phyloP scores from a whole-genome alignment of 106 monocot genomes.

The Hemerocallis citrina region DNA sequence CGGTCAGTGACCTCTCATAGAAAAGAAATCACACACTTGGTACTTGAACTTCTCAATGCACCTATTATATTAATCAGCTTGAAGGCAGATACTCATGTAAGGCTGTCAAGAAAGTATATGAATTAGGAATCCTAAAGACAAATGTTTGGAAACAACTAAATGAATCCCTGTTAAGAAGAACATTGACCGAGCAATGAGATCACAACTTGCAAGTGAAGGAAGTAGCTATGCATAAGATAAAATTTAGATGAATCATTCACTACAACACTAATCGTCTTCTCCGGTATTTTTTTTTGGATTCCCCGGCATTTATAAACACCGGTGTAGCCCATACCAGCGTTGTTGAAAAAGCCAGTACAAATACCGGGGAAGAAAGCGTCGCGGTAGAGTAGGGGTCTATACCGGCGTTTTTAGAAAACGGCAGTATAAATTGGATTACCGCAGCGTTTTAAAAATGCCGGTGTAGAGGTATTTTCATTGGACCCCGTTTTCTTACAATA shows the following conservation, averaged over 20 bases:
- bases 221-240: neutral
- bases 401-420: too few species aligned
- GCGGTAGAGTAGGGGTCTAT: too few species aligned
- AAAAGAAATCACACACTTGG: neutral
- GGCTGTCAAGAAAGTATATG: neutral
- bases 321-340: too few species aligned
- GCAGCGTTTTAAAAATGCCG: too few species aligned
- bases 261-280: too few species aligned
- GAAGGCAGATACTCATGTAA: neutral
- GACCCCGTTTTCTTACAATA: too few species aligned
- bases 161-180: neutral
- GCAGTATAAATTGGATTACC: too few species aligned
- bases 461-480: too few species aligned
- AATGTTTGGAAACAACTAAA: neutral
- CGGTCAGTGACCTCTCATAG: neutral
- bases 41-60: neutral
- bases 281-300: too few species aligned
- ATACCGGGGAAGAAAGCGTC: too few species aligned
- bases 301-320: too few species aligned
- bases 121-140: neutral
- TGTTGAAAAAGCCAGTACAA: too few species aligned
- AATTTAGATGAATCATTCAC: neutral
- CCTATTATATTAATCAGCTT: neutral
- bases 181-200: neutral
- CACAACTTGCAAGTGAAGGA: neutral